Evolutionary conservation across 139 green algal species (phyloP).

Genomic region (Diplosphaera chodatii): DNA sequence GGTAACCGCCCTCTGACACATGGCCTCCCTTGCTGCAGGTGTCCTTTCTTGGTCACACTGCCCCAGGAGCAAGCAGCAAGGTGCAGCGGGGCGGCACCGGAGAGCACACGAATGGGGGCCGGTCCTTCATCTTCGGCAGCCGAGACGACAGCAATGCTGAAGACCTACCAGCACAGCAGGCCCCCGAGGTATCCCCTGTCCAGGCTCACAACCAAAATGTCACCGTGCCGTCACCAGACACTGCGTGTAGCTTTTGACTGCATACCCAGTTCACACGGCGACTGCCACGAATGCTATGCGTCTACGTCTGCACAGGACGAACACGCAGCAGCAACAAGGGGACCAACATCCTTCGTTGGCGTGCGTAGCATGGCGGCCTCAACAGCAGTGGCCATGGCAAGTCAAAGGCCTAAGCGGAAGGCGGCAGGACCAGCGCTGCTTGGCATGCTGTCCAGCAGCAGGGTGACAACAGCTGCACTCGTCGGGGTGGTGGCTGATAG

Average conservation of each 20-base stretch:
- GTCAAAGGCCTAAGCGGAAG: not conserved
- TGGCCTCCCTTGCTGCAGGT: too few species aligned
- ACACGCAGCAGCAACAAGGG: not conserved
- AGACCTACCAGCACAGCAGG: not conserved
- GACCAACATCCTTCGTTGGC: not conserved
- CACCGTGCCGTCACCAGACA: too few species aligned
- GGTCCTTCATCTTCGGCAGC: slow-evolving; percentile 45
- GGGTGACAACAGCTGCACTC: not conserved
- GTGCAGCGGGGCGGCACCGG: slow-evolving; percentile 3
- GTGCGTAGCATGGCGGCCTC: not conserved
- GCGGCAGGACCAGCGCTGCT: not conserved
- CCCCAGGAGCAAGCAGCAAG: slow-evolving; percentile 10
- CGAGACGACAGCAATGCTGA: slow-evolving; percentile 21
- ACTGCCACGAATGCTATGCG: too few species aligned
- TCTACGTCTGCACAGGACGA: too few species aligned
- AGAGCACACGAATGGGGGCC: slow-evolving; percentile 2
- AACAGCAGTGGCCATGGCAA: too few species aligned
- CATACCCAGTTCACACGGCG: too few species aligned
- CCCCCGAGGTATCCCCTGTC: too few species aligned
- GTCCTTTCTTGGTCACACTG: slow-evolving; percentile 34
- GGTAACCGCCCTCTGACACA: too few species aligned
- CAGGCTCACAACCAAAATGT: too few species aligned
- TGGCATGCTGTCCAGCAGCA: not conserved
- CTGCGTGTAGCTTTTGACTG: too few species aligned
- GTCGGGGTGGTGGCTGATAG: not conserved